Percentiles rank a stretch among this genome's conserved stretches.
Evolutionary conservation across 2,329 filamentous ascomycete genomes (phyloP).

Genomic region (Pezicula rhizophila): DNA sequence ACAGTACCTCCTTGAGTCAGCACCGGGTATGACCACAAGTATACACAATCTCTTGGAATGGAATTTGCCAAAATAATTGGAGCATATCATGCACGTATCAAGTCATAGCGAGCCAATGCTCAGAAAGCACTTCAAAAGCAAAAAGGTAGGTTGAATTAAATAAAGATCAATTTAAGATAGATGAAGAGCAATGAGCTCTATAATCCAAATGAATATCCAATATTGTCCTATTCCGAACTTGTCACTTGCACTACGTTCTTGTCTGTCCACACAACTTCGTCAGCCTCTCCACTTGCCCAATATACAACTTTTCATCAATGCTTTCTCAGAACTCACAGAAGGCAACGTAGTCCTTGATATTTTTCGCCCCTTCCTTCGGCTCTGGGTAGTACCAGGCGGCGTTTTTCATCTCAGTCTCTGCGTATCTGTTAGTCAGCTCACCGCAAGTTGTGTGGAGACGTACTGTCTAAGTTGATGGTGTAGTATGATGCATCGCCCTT

Average conservation of each 20-base stretch:
- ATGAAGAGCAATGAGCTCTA: no score
- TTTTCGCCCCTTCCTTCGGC: slow-evolving; percentile 32
- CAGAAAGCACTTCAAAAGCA: no score
- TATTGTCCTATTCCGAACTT: slow-evolving; percentile 9
- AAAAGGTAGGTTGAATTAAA: no score
- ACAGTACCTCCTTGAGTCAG: no score
- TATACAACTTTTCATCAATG: not conserved
- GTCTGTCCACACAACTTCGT: slow-evolving; percentile 8
- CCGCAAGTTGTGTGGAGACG: not conserved
- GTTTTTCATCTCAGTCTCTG: slow-evolving; percentile 34
- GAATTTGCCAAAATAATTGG: no score
- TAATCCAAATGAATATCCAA: not conserved
- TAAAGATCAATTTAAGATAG: not conserved
- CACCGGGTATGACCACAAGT: no score
- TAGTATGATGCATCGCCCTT: slow-evolving; percentile 43
- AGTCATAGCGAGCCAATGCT: no score
- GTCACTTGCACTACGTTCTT: slow-evolving; percentile 19
- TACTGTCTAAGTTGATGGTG: slow-evolving; percentile 36
- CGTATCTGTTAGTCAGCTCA: not conserved
- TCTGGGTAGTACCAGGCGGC: slow-evolving; percentile 41
- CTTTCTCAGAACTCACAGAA: slow-evolving; percentile 34
- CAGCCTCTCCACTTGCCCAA: not conserved
- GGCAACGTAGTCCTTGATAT: slow-evolving; percentile 39
- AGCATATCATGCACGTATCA: no score
- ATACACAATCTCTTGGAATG: no score